Evolutionary conservation across 2,329 filamentous ascomycete species (phyloP), one percentile per base, ranked within the genome.

Genomic region (Lachnum nothofagi): DNA sequence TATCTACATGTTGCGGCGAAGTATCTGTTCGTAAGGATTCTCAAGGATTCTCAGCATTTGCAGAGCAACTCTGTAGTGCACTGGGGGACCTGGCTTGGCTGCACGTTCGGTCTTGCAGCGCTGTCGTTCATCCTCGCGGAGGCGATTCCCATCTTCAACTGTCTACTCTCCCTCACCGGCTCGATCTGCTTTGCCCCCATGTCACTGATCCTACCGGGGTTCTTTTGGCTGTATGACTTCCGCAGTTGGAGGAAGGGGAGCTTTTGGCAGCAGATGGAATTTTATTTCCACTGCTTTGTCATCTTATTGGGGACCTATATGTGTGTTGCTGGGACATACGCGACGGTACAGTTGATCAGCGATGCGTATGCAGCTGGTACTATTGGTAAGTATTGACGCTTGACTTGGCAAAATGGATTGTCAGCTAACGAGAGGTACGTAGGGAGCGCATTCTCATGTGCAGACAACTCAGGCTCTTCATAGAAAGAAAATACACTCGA

Each of bases 91-190:
- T 79, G 76, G 76, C 56, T 78, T 0, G n/a, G 65, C 9, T 72
- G 70, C 49, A 73, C 70, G 0, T 60, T 68, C n/a, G 62, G 62
- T 0, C 62, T 77, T 35, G 65, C 65, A 1, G 57, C 69, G 3
- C 57, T 75, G 14, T 66, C 72, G 9, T 78, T 75, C 53, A 60
- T 78, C 45, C 62, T 79, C 23, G 74, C 75, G 3, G 67, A 68
- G 16, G 72, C 71, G 2, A 75, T 78, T 17, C 75, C 75, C 0
- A 73, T 78, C 44, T 78, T 78, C 66, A 74, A 73, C 53, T 76
- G 73, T 55, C 57, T 78, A 9, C 55, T 78, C 14, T 70, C 72
- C 3, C 59, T 78, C 12, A 70, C 72, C 2, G 75, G 73, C 1
- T 69, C 67, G 25, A 49, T 78, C 10, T 74, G 71, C 34, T 77